Conservation (phyloP, 768 basidiomycete genomes). For the Boletus reticulatus region DNA sequence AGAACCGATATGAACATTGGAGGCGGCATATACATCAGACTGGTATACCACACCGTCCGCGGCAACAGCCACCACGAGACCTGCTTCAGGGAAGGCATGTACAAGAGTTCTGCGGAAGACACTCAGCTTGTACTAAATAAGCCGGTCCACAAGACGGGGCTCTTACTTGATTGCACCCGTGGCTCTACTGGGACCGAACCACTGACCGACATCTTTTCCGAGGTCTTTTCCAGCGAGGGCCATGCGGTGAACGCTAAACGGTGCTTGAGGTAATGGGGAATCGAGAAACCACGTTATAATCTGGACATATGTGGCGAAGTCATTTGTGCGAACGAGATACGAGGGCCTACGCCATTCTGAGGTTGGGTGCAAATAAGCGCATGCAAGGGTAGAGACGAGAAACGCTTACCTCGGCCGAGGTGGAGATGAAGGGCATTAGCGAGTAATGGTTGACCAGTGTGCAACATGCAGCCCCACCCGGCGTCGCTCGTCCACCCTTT, state of each 20-base stretch:
- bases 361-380: constrained; percentile 7
- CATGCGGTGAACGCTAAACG: constrained; percentile 96
- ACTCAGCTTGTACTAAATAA: constrained; percentile 2
- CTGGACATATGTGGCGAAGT: constrained; percentile 85
- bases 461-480: constrained; percentile 91
- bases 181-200: constrained; percentile 98
- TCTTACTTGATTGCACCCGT: constrained; percentile 90
- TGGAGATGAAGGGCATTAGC: constrained; percentile 78
- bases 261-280: constrained; percentile 75
- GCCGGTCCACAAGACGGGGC: neutral
- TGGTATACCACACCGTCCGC: constrained; percentile 82
- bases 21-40: constrained; percentile 82
- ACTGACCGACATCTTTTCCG: constrained; percentile 93
- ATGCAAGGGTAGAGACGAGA: neutral
- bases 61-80: constrained; percentile 79
- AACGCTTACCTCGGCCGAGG: constrained; percentile 61
- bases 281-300: constrained; percentile 96
- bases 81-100: constrained; percentile 74
- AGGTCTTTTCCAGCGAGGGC: constrained; percentile 92
- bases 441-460: constrained; percentile 82
- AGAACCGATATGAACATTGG: constrained; percentile 35
- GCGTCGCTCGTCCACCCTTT: constrained; percentile 83
- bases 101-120: constrained; percentile 61
- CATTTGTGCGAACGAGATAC: constrained; percentile 52
- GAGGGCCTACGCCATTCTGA: constrained; percentile 86